Percentiles rank a stretch among this genome's conserved stretches.
These are phyloP conservation scores for Colletotrichum sp. DNA, from an alignment of 2,329 filamentous ascomycete species.

Conservation along the genomic window DNA sequence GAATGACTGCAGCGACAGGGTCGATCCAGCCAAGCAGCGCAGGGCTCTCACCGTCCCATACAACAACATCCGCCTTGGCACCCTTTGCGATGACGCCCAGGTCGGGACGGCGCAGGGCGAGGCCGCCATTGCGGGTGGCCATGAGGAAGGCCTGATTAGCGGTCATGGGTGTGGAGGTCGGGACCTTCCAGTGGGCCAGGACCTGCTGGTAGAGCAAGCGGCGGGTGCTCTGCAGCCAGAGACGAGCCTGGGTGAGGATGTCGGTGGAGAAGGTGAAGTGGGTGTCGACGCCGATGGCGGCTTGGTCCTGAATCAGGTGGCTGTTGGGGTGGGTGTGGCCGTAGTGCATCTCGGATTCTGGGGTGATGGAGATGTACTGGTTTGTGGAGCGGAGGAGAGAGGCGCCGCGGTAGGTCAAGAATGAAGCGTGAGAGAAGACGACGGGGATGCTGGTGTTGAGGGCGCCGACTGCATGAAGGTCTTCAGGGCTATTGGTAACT, in stretches of 20 bases:
- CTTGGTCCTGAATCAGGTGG: constrained; percentile 53
- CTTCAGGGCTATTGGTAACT: constrained; percentile 41
- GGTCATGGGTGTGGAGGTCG: constrained; percentile 54
- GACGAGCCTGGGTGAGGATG: constrained; percentile 54
- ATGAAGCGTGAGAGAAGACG: constrained; percentile 57
- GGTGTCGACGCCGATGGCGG: constrained; percentile 58
- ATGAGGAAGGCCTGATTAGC: constrained; percentile 60
- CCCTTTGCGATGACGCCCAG: constrained; percentile 53
- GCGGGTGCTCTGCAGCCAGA: constrained; percentile 56
- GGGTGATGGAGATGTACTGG: constrained; percentile 61
- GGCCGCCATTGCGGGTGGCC: constrained; percentile 56
- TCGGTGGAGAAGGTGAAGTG: constrained; percentile 58
- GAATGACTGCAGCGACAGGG: constrained; percentile 59
- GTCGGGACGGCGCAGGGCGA: constrained; percentile 54
- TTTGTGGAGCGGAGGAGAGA: constrained; percentile 51
- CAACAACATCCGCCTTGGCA: constrained; percentile 58
- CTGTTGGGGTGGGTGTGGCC: constrained; percentile 54
- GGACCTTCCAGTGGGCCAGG: constrained; percentile 45
- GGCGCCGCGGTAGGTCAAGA: constrained; percentile 42
- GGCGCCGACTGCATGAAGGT: constrained; percentile 37
- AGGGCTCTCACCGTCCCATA: constrained; percentile 55
- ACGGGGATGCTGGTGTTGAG: constrained; percentile 51
- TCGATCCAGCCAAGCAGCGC: constrained; percentile 59
- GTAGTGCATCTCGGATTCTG: constrained; percentile 64
- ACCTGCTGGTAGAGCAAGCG: constrained; percentile 41